Evolutionary conservation across 345 rosid species (phyloP).

Genomic region (Raphanus sativus): DNA sequence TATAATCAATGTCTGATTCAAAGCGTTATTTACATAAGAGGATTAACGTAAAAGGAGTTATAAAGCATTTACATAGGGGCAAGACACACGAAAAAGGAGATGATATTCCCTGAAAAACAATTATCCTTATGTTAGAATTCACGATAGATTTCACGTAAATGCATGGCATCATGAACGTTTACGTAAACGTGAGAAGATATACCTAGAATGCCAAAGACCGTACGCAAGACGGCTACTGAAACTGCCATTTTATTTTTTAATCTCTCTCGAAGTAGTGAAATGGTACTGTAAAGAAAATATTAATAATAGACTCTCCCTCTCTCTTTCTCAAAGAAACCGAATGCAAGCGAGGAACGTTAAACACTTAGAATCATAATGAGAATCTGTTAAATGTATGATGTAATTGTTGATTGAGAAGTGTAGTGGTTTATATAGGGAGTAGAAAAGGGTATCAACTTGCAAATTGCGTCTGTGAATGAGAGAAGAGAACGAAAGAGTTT

Average conservation of each 20-base stretch:
- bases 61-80: constrained; percentile 59
- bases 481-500: constrained; percentile 32
- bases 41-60: background rate
- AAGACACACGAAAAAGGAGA: constrained; percentile 62
- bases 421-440: constrained; percentile 42
- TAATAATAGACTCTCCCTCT: constrained; percentile 17
- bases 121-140: constrained; percentile 5
- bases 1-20: background rate
- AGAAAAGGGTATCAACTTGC: constrained; percentile 30
- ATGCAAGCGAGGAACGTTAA: constrained; percentile 7
- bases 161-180: constrained; percentile 15
- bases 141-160: background rate
- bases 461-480: constrained; percentile 32
- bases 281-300: background rate
- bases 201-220: constrained; percentile 79
- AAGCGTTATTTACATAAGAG: background rate
- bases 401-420: constrained; percentile 3
- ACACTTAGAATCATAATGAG: constrained; percentile 29
- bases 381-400: constrained; percentile 30
- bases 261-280: background rate
- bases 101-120: constrained; percentile 55
- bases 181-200: constrained; percentile 12
- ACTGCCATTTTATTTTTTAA: constrained; percentile 39
- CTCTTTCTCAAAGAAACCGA: constrained; percentile 17
- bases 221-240: constrained; percentile 40